A percentile compares a stretch with the other conserved stretches of the same genome.
Conservation (phyloP, 345 rosid species). For the Sisymbrium irio region DNA sequence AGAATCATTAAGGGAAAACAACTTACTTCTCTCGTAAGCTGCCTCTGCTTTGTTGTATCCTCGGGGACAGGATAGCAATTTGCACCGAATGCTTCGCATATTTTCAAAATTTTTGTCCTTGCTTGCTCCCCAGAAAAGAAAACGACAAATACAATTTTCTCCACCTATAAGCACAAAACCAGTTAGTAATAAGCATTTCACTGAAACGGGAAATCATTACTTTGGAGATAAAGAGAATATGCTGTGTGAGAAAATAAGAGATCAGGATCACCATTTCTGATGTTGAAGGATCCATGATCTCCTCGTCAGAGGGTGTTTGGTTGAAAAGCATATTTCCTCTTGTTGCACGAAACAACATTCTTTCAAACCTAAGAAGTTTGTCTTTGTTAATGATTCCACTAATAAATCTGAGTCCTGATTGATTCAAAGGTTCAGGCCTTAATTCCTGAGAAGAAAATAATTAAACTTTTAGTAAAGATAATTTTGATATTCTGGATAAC, state of each 20-base stretch:
- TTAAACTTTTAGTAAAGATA: slow-evolving; percentile 20
- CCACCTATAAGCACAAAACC: slow-evolving; percentile 51
- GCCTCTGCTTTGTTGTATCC: slow-evolving; percentile 81
- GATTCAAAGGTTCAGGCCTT: slow-evolving; percentile 58
- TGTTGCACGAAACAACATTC: slow-evolving; percentile 95
- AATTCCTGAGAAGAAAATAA: slow-evolving; percentile 55
- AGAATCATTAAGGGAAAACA: not conserved
- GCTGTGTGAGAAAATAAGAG: slow-evolving; percentile 19
- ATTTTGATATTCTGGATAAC: slow-evolving; percentile 23
- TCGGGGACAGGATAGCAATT: slow-evolving; percentile 96
- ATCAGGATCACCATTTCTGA: slow-evolving; percentile 61
- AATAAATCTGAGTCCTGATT: slow-evolving; percentile 82
- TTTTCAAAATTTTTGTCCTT: slow-evolving; percentile 72
- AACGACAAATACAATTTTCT: slow-evolving; percentile 83
- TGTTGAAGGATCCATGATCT: slow-evolving; percentile 84
- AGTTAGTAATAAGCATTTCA: slow-evolving; percentile 15
- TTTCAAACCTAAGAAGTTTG: slow-evolving; percentile 75
- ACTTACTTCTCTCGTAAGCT: slow-evolving; percentile 89
- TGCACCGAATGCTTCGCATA: slow-evolving; percentile 97
- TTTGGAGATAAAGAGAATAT: not conserved
- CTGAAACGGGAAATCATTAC: slow-evolving; percentile 1
- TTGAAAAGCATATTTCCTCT: slow-evolving; percentile 99
- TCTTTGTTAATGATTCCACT: slow-evolving; percentile 79
- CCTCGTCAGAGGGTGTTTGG: slow-evolving; percentile 87
- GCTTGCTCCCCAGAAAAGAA: slow-evolving; percentile 99